Evolutionary conservation across 768 basidiomycete genomes (phyloP), one percentile per base, ranked within the genome.

Genomic region (Boletus subparvulus): DNA sequence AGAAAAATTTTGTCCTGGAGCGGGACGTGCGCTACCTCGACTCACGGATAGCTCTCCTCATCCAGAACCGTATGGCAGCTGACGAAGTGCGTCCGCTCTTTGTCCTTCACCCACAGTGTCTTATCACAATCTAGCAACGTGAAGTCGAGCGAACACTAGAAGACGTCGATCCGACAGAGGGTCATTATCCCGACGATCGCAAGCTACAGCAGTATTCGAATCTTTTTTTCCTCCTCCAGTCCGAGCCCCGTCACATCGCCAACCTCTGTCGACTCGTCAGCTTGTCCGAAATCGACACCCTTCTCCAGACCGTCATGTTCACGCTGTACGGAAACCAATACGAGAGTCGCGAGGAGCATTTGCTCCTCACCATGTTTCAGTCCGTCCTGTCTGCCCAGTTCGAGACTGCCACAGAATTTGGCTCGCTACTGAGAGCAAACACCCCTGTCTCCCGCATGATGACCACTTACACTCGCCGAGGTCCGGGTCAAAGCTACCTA

Each of bases 391-490:
- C 96, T 45, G 96, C 97, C 26, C 97, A 99, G 74, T 99, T 99
- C 77, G 97, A 99, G 74, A 98, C 93, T 3, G 94, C 97, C 16
- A 96, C 94, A 52, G 97, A 99, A 73, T 98, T 99, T 64, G 95
- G 96, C n/a, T 98, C 96, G 6, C 82, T 99, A 12, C 84, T 99
- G 30, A 92, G 97, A 52, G 97, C 97, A 57, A 99, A 99, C 74
- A 99, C 97, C 48, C 97, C 97, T 46, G 97, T 99, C 24, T 98
- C 94, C 47, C 88, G 97, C 39, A 99, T 99, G 97, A 99, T 99
- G 97, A 99, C 97, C 44, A 98, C 97, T 19, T 99, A 99, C 75
- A 98, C 97, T 51, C 91, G 97, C 58, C 90, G 97, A 53, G 97
- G 97, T 55, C 97, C 97, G 1, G 97, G 97, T 54, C 97, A 98